Base-by-base conservation (phyloP, 2,329 filamentous ascomycete species). In the Torrubiellomyces zombiae region DNA sequence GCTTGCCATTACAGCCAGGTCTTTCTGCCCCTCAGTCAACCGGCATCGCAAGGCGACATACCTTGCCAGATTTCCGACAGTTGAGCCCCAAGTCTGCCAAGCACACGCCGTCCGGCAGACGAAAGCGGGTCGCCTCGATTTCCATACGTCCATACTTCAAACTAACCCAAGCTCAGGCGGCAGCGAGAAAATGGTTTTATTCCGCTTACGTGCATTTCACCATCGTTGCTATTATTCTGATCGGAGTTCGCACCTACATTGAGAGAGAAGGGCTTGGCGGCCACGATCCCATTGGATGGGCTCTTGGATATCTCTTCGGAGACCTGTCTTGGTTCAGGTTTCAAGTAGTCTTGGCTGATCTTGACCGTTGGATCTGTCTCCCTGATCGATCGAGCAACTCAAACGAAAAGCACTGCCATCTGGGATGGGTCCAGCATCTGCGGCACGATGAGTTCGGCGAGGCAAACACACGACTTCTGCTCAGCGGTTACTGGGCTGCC, bases 271-370 rank as follows among this genome's bases (percentile, higher is more conserved):
- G 82, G 9, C 58, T 98, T 2, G 43, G 63, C 17, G 71, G 69
- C 10, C 56, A 71, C 25, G 89, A 98, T 38, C 83, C 89, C 0
- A 68, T 98, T 21, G 81, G 86, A 3, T 98, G 89, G 89, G 85
- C 82, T 0, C 50, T 94, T 8, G 76, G 81, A 2, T 98, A 98
- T 47, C 55, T 94, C 3, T 67, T 95, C 32, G 85, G 86, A 9
- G 78, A 92, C 38, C 44, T 85, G 8, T 62, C 67, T 0, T 62
- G 59, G 41, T 70, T 94, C 36, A 66, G 83, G 14, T 73, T 76
- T 44, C 63, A 76, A 45, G 65, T 86, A 7, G 59, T 81, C 10
- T 65, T 63, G 31, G 62, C 68, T 31, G 70, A 76, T 32, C 56
- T 89, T 5, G 71, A 78, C 35, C 50, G 57, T 34, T 94, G 82